Base-by-base conservation (phyloP, 495 filamentous ascomycete genomes). In the Penicillium chermesinum region DNA sequence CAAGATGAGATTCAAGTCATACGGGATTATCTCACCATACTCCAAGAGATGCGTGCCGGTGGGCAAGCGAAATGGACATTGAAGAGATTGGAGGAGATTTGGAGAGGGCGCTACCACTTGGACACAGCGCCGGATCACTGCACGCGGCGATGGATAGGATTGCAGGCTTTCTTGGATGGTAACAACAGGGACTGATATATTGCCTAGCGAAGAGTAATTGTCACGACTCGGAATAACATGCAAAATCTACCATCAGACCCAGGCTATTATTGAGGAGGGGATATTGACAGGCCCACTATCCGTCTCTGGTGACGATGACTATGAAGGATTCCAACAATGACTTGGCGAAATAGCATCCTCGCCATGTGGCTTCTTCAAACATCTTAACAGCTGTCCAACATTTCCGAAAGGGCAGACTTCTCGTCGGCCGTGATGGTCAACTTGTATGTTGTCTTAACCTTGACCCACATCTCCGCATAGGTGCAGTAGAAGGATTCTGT, bases 391-490 rank as follows among this genome's bases (percentile, higher is more conserved):
- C 78, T 81, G 27, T 66, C 66, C 52, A 90, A 54, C 86, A 89
- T 88, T 35, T 61, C 67, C 8, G 59, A 65, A 49, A 90, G 57
- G 0, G 85, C 84, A 21, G 62, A 67, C 74, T 83, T 86, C 68
- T 87, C 84, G 0, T 69, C 73, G 27, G 66, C 59, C 0, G 75
- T 87, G 22, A 87, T 67, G 7, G 77, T 78, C 34, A 88, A 56
- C 0, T 42, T 60, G 55, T 79, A 88, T 19, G 74, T 69, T 43
- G 67, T 74, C 77, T 90, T 89, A 34, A 90, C 83, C 46, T 72
- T 71, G 10, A 88, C 73, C 78, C 81, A 90, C 65, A 81, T 78
- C 60, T 75, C 72, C 5, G 85, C 85, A 49, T 90, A 90, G 0
- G 78, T 85, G 75, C 86, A 90, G 54, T 84, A 76, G 61, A 83